Base-by-base conservation (phyloP, 352 stramenopile genomes). In the Pythium aquatile region DNA sequence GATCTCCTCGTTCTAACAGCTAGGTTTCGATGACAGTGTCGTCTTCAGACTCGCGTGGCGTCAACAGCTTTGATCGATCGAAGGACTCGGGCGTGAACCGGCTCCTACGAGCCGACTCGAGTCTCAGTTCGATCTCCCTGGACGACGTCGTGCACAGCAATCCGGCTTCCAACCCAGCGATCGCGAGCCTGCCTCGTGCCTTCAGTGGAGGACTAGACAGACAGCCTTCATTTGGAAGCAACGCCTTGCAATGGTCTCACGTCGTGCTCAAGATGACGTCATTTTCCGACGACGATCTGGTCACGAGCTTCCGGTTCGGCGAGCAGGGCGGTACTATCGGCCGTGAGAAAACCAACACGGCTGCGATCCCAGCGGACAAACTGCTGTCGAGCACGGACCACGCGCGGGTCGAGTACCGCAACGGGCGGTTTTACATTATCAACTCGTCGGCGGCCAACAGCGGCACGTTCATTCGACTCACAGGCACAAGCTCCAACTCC, bases 261-360 rank as follows among this genome's bases (percentile, higher is more conserved):
- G 69, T 94, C 56, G 84, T 94, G 60, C 66, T 94, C 17, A 94
- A 94, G 70, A 94, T 94, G 85, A 91, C 83, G 28, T 77, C 81
- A 0, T 90, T 91, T 44, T 83, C 80, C 0, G 83, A 93, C 46
- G 82, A 93, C 13, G 83, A 94, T 61, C 52, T 75, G 6, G 60
- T 90, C 20, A 94, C 85, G 47, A 91, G 79, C 66, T 94, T 94
- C 51, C 70, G 77, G 0, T 90, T 94, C 65, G 76, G 77, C 37
- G 51, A 44, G 0, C 59, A 70, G 13, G 83, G 79, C 29, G 82
- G 83, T 1, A 77, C 61, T 14, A 87, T 94, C 35, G 85, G 85
- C 6, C 64, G 79, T 8, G 75, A 77, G 33, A 39, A 56, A 0
- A 68, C 65, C 6, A 94, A 94, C 70, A 75, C 66, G 7, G 83